Evolutionary conservation across 2,329 filamentous ascomycete species (phyloP), one percentile per base, ranked within the genome.

Genomic region (Catunica adiposa): DNA sequence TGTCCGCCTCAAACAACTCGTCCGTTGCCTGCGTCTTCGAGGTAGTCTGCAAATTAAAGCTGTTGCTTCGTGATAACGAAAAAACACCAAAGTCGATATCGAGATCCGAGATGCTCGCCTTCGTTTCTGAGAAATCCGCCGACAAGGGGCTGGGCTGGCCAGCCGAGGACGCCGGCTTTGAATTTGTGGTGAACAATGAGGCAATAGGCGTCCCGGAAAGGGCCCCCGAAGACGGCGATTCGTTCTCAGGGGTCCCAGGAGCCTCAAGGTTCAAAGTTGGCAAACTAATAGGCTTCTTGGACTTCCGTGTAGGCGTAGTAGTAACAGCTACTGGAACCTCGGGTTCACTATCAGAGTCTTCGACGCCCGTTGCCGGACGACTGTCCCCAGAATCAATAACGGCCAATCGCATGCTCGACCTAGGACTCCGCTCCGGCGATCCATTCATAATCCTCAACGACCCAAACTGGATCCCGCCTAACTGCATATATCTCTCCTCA

Each of bases 391-490:
- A 34, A 11, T 34, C 58, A 51, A 61, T 46, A n/a, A 64, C 62
- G 11, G 59, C 26, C 53, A 65, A 23, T 14, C 37, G 25, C 56
- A 57, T 54, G 0, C 50, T 54, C 3, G 56, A 58, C 61, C 50
- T 56, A n/a, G 71, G 67, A 50, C 73, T 78, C n/a, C 67, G 66
- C 14, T 65, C 65, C 1, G 80, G 79, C 2, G 70, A 68, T 14
- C 78, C 79, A 64, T 83, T 83, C 22, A 71, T 80, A 56, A 83
- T 82, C 37, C 77, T 74, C 52, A 83, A 62, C 1, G 78, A 78
- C 1, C 80, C 80, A 54, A 80, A 73, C 62, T 79, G 80, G 63
- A 80, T 82, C 9, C 72, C 76, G 2, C 80, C 80, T 31, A 79
- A 73, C 48, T 81, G 77, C 58, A 71, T 71, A 61, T 82, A 82